Conservation (phyloP, 2,329 filamentous ascomycete species). For the Neodidymelliopsis sp. region DNA sequence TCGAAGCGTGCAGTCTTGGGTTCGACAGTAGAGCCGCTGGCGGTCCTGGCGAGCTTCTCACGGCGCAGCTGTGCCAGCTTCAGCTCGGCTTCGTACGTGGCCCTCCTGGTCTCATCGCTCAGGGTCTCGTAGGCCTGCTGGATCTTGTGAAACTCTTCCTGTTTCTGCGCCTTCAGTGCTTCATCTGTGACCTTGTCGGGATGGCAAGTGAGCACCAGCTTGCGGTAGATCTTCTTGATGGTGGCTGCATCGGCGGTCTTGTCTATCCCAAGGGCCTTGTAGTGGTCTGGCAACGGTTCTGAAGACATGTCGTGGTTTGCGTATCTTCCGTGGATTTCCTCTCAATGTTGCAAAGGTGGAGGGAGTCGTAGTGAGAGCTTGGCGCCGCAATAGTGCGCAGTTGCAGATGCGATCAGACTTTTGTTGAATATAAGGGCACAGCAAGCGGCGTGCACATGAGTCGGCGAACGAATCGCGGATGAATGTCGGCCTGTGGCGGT, state of each 20-base stretch:
- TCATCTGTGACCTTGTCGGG: conserved; percentile 90
- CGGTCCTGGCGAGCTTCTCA: conserved; percentile 57
- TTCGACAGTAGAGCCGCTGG: conserved; percentile 33
- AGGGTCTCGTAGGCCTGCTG: conserved; percentile 93
- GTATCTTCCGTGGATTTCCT: neutral
- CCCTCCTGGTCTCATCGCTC: conserved; percentile 75
- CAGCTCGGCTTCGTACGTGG: conserved; percentile 79
- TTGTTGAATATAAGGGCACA: conserved; percentile 21
- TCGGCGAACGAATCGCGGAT: conserved; percentile 16
- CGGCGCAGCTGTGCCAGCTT: conserved; percentile 70
- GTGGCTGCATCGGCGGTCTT: conserved; percentile 73
- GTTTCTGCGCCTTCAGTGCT: conserved; percentile 76
- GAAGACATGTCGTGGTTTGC: conserved; percentile 47
- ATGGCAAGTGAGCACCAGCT: conserved; percentile 86
- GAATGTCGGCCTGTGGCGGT: conserved; percentile 26
- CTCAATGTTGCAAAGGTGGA: conserved; percentile 4
- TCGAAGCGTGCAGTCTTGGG: conserved; percentile 46
- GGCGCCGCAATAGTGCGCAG: conserved; percentile 14
- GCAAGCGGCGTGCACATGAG: conserved; percentile 20
- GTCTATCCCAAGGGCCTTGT: conserved; percentile 75
- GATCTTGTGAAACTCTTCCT: conserved; percentile 89
- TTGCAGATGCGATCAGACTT: conserved; percentile 9
- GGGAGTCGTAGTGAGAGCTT: conserved; percentile 1
- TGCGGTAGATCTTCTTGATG: conserved; percentile 82
- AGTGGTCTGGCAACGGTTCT: conserved; percentile 73